Evolutionary conservation across 208 protist genomes (phyloP).

Genomic region (Trypanosomatidae sp.): DNA sequence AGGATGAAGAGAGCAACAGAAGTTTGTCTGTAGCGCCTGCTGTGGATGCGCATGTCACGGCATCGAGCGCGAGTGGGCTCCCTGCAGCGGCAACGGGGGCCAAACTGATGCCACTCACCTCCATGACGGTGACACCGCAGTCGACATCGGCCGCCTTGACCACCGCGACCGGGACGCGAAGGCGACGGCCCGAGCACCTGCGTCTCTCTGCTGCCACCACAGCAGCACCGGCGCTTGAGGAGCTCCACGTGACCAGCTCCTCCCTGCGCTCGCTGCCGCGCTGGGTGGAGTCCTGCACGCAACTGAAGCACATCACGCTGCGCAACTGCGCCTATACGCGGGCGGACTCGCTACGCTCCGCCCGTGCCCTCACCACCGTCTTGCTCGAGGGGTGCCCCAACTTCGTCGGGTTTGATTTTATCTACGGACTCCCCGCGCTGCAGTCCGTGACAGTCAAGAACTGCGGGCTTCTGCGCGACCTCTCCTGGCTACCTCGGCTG

Average conservation of each 20-base stretch:
- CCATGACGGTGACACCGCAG: neutral
- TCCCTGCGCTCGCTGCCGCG: constrained; percentile 1
- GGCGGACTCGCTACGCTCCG: neutral
- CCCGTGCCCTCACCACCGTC: neutral
- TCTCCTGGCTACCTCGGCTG: constrained; percentile 18
- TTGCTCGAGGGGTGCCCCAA: constrained; percentile 9
- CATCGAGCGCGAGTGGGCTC: neutral
- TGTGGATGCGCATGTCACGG: neutral
- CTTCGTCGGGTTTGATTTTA: constrained; percentile 6
- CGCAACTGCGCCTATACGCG: constrained; percentile 5
- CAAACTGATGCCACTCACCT: neutral
- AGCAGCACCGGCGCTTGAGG: constrained; percentile 18
- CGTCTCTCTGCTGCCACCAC: constrained; percentile 3
- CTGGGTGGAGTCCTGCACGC: constrained; percentile 14
- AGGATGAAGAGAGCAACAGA: constrained; percentile 14
- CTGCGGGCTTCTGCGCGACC: constrained; percentile 7
- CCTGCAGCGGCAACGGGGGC: neutral
- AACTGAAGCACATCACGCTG: constrained; percentile 6
- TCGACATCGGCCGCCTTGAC: neutral
- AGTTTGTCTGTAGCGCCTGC: neutral
- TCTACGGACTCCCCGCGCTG: constrained; percentile 15
- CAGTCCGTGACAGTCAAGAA: constrained; percentile 1
- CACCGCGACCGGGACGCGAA: neutral
- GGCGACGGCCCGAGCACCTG: neutral
- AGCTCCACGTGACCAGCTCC: constrained; percentile 18